Percentiles rank a stretch among this genome's conserved stretches.
These are phyloP conservation scores for Penicillium glabrum DNA, from an alignment of 2,329 filamentous ascomycete genomes.

Conservation along the genomic window DNA sequence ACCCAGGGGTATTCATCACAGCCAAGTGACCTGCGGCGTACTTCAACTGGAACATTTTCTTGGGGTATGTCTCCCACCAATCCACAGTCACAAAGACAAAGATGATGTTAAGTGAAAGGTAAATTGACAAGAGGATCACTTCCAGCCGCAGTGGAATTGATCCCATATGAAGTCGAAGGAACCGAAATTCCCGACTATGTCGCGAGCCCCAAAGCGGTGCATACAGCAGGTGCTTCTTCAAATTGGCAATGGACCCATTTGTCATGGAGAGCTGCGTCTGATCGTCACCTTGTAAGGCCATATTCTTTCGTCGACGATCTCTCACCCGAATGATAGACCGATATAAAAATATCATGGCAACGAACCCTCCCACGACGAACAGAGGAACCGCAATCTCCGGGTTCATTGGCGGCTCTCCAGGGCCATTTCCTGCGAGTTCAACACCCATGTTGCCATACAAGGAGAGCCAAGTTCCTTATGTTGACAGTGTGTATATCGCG, in stretches of 20 bases:
- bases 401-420: slow-evolving; percentile 32
- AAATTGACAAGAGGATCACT: slow-evolving; percentile 64
- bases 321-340: slow-evolving; percentile 23
- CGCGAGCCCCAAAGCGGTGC: slow-evolving; percentile 69
- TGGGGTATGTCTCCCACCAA: slow-evolving; percentile 31
- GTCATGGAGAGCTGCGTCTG: slow-evolving; percentile 22
- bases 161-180: slow-evolving; percentile 67
- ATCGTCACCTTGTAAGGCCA: slow-evolving; percentile 17
- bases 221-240: slow-evolving; percentile 46
- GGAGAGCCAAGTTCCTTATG: background rate
- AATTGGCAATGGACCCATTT: slow-evolving; percentile 13
- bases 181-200: slow-evolving; percentile 70
- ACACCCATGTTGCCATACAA: slow-evolving; percentile 31
- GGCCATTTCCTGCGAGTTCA: slow-evolving; percentile 26
- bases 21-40: slow-evolving; percentile 80
- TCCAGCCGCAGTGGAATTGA: slow-evolving; percentile 74
- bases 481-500: background rate
- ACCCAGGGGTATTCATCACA: slow-evolving; percentile 81
- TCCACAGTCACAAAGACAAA: slow-evolving; percentile 58
- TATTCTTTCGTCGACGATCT: slow-evolving; percentile 24
- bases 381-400: slow-evolving; percentile 32
- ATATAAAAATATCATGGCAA: slow-evolving; percentile 25
- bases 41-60: slow-evolving; percentile 55
- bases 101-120: slow-evolving; percentile 67
- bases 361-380: slow-evolving; percentile 26